Percentiles rank a stretch among this genome's conserved stretches.
phyloP scores from a whole-genome alignment of 192 early-diverging fungal species.

The Podila epigama region DNA sequence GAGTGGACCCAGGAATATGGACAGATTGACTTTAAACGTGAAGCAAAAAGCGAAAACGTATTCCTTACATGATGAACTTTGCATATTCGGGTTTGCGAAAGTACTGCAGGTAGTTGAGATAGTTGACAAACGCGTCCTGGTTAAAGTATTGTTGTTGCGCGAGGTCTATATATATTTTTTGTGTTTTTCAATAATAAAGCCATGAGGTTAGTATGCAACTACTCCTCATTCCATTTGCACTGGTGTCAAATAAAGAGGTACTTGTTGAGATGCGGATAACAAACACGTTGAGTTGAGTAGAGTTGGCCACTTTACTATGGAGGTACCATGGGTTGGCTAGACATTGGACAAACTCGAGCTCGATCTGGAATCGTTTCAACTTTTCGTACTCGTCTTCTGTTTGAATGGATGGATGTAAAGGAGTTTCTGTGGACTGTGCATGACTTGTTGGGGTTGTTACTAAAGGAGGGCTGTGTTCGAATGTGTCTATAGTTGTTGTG shows the following conservation, averaged over 20 bases:
- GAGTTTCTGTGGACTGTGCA: not conserved
- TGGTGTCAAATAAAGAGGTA: not conserved
- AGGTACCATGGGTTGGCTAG: constrained; percentile 95
- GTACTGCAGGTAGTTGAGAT: constrained; percentile 90
- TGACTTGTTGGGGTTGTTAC: not conserved
- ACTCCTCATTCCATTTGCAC: not conserved
- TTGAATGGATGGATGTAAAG: not conserved
- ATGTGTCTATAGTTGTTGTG: too few relatives aligned
- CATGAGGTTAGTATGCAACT: not conserved
- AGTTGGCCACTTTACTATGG: constrained; percentile 66
- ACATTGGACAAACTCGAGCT: constrained; percentile 96
- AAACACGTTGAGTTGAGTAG: not conserved
- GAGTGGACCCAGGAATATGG: too few relatives aligned
- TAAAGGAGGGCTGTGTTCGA: too few relatives aligned
- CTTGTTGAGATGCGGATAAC: not conserved
- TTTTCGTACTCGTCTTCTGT: constrained; percentile 53
- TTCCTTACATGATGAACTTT: constrained; percentile 79
- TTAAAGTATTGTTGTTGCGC: constrained; percentile 90
- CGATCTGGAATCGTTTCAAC: constrained; percentile 79
- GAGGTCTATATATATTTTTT: too few relatives aligned
- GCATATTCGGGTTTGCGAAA: constrained; percentile 92
- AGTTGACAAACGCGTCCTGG: constrained; percentile 86
- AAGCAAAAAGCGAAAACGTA: not conserved
- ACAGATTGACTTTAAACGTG: too few relatives aligned
- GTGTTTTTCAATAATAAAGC: not conserved